A percentile compares a stretch with the other conserved stretches of the same genome.
Evolutionary conservation across 768 basidiomycete species (phyloP).

Genomic region (Rhodotorula paludigena): DNA sequence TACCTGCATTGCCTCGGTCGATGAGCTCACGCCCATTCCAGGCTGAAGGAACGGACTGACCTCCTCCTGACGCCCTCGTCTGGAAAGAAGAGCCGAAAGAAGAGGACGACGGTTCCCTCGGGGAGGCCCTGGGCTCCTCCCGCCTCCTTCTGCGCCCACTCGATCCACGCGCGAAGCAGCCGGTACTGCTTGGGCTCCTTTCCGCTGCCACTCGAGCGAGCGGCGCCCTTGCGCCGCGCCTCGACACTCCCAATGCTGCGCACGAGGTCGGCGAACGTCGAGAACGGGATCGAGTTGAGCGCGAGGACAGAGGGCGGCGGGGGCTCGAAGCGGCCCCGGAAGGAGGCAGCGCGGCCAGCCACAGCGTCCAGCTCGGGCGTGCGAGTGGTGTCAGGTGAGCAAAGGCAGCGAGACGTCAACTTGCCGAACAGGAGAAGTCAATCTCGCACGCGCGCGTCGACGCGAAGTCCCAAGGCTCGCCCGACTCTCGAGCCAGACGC

Average conservation of each 20-base stretch:
- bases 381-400: too few relatives aligned
- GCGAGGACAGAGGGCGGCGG: not conserved
- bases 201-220: too few relatives aligned
- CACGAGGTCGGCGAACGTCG: conserved; percentile 26
- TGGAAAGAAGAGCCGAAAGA: conserved; percentile 77
- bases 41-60: conserved; percentile 49
- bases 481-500: too few relatives aligned
- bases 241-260: conserved; percentile 13
- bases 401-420: too few relatives aligned
- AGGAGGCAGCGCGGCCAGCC: too few relatives aligned
- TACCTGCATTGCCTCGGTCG: conserved; percentile 11
- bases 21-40: not conserved
- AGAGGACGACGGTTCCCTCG: conserved; percentile 55
- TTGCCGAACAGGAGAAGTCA: too few relatives aligned
- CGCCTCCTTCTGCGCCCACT: conserved; percentile 19
- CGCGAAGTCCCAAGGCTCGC: too few relatives aligned
- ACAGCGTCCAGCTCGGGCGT: too few relatives aligned
- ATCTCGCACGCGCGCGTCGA: too few relatives aligned
- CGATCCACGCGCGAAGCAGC: conserved; percentile 31
- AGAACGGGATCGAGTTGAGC: conserved; percentile 26
- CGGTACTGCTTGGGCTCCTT: conserved; percentile 4
- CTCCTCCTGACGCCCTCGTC: conserved; percentile 67
- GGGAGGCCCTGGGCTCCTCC: conserved; percentile 50
- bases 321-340: not conserved
- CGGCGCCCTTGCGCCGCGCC: conserved; percentile 1